Evolutionary conservation across 768 basidiomycete genomes (phyloP), one percentile per base, ranked within the genome.

Genomic region (Pulveroboletus sp.): DNA sequence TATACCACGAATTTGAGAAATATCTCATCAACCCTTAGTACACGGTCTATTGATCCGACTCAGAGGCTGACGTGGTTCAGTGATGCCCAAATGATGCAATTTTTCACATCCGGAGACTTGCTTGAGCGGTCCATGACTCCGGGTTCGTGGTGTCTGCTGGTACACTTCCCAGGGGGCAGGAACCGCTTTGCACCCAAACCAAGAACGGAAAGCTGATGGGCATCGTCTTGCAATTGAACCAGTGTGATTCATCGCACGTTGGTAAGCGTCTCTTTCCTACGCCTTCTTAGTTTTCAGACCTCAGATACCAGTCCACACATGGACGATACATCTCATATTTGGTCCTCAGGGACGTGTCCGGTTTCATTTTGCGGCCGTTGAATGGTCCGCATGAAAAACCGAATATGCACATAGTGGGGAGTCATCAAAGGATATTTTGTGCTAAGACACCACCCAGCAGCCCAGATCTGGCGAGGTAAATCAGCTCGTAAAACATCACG

Each of bases 131-230:
- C 70, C 59, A 58, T 77, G 76, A 77, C 65, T 58, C 64, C 58
- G 56, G 61, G 60, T 71, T 64, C 65, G 63, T 62, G 56, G 51
- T 59, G 54, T 52, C 56, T 60, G 59, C 73, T 67, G 78, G 77
- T 76, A 74, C 55, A 73, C 68, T 71, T 58, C 61, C 50, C 50
- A 43, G 10, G 45, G 42, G 67, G 68, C 36, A 73, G 75, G 72
- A 80, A 76, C 77, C 72, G 71, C 61, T 56, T 60, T 55, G 49
- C 51, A 53, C 51, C 58, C 59, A 60, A 55, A 73, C 69, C 73
- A 74, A 80, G 79, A 80, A 80, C 78, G 78, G 78, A 80, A 77
- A 80, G 73, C 79, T 80, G 78, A 80, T 66, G 68, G 66, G 63
- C n/a, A n/a, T n/a, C n/a, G n/a, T n/a, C n/a, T n/a, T n/a, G n/a